Evolutionary conservation across 805 yeast genomes (phyloP).

Genomic region (Barnettozyma populi): DNA sequence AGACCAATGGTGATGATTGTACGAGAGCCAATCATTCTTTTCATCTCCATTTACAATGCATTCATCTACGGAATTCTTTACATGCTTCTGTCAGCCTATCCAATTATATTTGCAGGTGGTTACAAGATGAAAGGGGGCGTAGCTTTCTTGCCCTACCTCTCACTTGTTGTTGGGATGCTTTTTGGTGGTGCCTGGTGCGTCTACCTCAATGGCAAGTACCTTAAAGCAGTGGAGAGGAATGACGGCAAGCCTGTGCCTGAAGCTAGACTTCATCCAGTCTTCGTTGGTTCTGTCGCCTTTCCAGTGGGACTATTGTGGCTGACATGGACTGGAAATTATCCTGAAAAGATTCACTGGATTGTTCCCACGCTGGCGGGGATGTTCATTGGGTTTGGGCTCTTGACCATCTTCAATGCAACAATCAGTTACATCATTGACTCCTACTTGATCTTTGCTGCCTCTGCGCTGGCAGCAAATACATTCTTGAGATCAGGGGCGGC

Average conservation of each 20-base stretch:
- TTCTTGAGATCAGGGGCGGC: constrained; percentile 64
- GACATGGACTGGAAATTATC: constrained; percentile 82
- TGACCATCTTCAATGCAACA: constrained; percentile 63
- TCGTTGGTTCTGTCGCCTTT: constrained; percentile 64
- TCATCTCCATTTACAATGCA: constrained; percentile 65
- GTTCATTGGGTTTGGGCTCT: constrained; percentile 62
- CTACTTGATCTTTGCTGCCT: constrained; percentile 68
- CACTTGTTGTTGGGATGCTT: constrained; percentile 63
- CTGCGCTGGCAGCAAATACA: constrained; percentile 73
- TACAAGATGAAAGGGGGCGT: constrained; percentile 62
- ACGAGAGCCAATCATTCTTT: constrained; percentile 67
- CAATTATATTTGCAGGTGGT: constrained; percentile 58
- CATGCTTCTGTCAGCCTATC: constrained; percentile 68
- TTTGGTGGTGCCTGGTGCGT: constrained; percentile 51
- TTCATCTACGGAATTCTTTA: constrained; percentile 79
- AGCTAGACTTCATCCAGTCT: constrained; percentile 73
- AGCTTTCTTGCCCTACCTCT: constrained; percentile 73
- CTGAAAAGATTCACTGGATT: constrained; percentile 67
- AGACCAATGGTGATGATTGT: constrained; percentile 66
- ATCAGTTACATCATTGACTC: constrained; percentile 70
- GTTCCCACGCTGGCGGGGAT: constrained; percentile 64
- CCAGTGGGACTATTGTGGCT: constrained; percentile 82
- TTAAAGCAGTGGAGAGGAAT: constrained; percentile 40
- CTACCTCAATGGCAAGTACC: constrained; percentile 47
- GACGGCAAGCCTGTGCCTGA: constrained; percentile 68